These are phyloP conservation scores for Pseudogymnoascus sp. DNA, from an alignment of 2,329 filamentous ascomycete genomes.

Conservation along the genomic window DNA sequence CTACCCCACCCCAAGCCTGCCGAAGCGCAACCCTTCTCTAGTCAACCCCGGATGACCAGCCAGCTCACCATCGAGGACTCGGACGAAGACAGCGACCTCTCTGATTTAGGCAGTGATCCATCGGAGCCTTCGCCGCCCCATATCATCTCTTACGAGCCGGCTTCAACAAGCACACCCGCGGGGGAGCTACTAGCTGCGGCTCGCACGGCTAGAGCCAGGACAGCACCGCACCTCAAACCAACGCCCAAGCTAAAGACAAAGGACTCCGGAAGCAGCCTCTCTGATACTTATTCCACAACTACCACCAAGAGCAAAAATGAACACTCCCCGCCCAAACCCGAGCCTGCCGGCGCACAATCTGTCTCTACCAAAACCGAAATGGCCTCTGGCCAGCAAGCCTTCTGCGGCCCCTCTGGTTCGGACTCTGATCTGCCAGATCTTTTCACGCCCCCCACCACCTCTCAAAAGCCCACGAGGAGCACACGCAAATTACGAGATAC, in stretches of 20 bases:
- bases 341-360: not conserved
- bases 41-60: not conserved
- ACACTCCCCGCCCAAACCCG: not conserved
- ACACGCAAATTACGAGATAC: not conserved
- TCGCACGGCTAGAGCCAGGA: not conserved
- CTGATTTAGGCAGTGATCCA: not conserved
- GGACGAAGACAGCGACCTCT: not conserved
- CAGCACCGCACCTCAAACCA: not conserved
- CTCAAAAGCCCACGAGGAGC: not conserved
- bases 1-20: not conserved
- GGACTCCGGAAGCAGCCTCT: not conserved
- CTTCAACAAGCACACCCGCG: not conserved
- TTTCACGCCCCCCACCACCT: conserved; percentile 13
- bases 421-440: conserved; percentile 3
- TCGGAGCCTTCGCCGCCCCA: not conserved
- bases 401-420: not conserved
- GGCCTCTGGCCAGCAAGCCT: no score
- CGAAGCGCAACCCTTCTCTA: not conserved
- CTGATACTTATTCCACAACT: not conserved
- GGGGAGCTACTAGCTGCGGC: not conserved
- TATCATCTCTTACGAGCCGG: not conserved
- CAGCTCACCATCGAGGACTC: not conserved
- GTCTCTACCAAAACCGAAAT: not conserved
- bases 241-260: not conserved
- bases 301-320: not conserved